A percentile compares a stretch with the other conserved stretches of the same genome.
Conservation (phyloP, 768 basidiomycete genomes). For the Cyclocybe cylindracea region DNA sequence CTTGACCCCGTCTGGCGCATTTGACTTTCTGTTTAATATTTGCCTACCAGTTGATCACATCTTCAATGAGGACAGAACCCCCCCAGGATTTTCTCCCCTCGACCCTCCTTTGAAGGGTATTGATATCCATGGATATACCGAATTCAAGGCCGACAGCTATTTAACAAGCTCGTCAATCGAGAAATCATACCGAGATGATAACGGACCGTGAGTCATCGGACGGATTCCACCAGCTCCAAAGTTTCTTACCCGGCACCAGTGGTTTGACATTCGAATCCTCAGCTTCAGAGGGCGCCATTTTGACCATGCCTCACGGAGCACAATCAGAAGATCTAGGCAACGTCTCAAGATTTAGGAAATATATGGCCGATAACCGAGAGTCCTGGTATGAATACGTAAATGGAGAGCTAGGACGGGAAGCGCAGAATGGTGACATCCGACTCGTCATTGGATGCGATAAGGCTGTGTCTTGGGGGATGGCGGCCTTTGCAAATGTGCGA, state of each 20-base stretch:
- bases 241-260: neutral
- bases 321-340: slow-evolving; percentile 9
- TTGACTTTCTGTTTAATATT: slow-evolving; percentile 20
- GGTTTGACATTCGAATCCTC: slow-evolving; percentile 13
- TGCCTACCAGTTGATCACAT: slow-evolving; percentile 6
- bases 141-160: slow-evolving; percentile 9
- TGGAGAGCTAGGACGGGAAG: slow-evolving; percentile 6
- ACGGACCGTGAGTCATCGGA: neutral
- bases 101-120: neutral
- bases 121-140: slow-evolving; percentile 4
- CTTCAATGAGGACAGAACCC: slow-evolving; percentile 7
- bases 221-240: neutral
- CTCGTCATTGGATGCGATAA: slow-evolving; percentile 18
- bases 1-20: slow-evolving; percentile 5
- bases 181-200: neutral
- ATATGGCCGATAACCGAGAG: slow-evolving; percentile 7
- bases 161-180: slow-evolving; percentile 8
- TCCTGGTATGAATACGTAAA: slow-evolving; percentile 17
- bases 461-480: slow-evolving; percentile 14
- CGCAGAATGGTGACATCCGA: slow-evolving; percentile 17
- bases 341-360: slow-evolving; percentile 1
- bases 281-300: slow-evolving; percentile 18
- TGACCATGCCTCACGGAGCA: slow-evolving; percentile 21
- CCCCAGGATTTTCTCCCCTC: slow-evolving; percentile 10
- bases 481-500: slow-evolving; percentile 1